Evolutionary conservation across 306 rosid genomes (phyloP).

Genomic region (Prunus kanzakura): DNA sequence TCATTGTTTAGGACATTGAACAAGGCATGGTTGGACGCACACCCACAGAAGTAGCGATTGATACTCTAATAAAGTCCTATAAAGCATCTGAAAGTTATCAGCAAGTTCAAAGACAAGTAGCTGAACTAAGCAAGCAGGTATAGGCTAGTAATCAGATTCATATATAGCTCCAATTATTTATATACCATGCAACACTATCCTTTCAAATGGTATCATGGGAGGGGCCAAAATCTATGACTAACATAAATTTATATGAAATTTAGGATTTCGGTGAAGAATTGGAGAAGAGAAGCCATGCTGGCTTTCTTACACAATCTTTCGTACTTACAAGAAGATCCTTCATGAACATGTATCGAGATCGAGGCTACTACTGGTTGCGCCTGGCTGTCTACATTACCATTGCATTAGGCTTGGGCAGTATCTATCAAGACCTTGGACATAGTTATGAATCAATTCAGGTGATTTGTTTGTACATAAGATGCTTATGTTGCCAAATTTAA

Average conservation of each 20-base stretch:
- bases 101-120: conserved; percentile 35
- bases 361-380: conserved; percentile 70
- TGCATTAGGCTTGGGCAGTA: conserved; percentile 37
- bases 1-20: conserved; percentile 34
- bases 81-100: conserved; percentile 27
- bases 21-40: conserved; percentile 25
- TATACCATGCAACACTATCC: too few relatives aligned
- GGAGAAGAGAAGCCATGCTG: conserved; percentile 44
- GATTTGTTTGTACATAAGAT: neutral
- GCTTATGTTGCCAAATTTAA: too few relatives aligned
- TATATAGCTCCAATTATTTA: neutral
- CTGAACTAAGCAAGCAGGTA: conserved; percentile 39
- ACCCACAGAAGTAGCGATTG: conserved; percentile 43
- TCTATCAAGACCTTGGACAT: conserved; percentile 35
- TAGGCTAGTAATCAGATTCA: conserved; percentile 1
- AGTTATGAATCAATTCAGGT: conserved; percentile 46
- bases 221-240: neutral
- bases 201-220: neutral
- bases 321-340: conserved; percentile 58
- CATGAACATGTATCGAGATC: conserved; percentile 56
- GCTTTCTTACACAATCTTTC: conserved; percentile 41
- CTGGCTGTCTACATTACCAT: conserved; percentile 40
- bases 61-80: conserved; percentile 36
- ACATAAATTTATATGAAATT: neutral
- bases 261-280: conserved; percentile 17